Base-by-base conservation (phyloP, 73 alveolate genomes). In the Uronychia setigera region DNA sequence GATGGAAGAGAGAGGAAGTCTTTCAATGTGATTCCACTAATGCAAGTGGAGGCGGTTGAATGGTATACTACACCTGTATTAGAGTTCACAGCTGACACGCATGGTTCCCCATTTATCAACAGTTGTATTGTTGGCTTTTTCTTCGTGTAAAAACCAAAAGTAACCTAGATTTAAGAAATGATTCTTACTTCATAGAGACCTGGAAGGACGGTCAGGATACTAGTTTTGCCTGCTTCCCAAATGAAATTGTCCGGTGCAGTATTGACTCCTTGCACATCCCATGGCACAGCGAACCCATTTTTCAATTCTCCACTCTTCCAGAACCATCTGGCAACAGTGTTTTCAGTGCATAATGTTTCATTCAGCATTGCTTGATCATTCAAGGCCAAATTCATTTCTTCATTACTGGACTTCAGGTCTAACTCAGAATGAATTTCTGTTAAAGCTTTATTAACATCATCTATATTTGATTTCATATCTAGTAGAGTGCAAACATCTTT, bases 191-290 rank as follows among this genome's bases (percentile, higher is more conserved):
- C 98, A 85, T 94, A 94, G 35, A 94, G 89, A 77, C 98, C 98
- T n/a, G 93, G 92, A 75, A 91, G 95, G 80, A 92, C 93, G 9
- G 93, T 31, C 35, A 87, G 58, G 31, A 94, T 94, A 35, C 74
- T 81, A 31, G 95, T 87, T 59, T 89, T 89, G 25, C 35, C 85
- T 34, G 80, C 97, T 87, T 92, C 93, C 98, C 98, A 94, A 57
- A 92, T 84, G 67, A 94, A 94, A 82, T 94, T 94, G 82, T 92
- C 98, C 19, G 97, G 98, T 75, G 96, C 88, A 31, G 98, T 94
- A 85, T 94, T 94, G 0, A 91, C 82, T 34, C 93, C 80, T 84
- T 94, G 95, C 35, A 83, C 89, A 76, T 92, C 98, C 98, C 98
- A 94, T 0, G 97, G 97, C 0, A 94, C 83, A 25, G 96, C 90